These are phyloP conservation scores for Apophysomyces elegans DNA, from an alignment of 371 early-diverging fungal species.

Conservation along the genomic window DNA sequence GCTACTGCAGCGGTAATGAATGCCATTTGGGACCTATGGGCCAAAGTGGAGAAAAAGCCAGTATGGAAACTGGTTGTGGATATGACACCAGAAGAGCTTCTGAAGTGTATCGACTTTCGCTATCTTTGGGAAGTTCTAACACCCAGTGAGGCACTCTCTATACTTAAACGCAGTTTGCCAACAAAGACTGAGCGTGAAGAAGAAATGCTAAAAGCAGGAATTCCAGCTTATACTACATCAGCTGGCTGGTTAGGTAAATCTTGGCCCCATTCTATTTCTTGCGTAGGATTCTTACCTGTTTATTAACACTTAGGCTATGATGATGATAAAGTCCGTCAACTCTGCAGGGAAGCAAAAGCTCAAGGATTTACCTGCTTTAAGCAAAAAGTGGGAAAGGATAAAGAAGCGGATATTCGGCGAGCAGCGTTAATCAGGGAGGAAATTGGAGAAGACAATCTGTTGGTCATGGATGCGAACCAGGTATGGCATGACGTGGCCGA, in stretches of 20 bases:
- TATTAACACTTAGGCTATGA: slow-evolving; percentile 38
- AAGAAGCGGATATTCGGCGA: slow-evolving; percentile 49
- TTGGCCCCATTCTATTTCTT: neutral
- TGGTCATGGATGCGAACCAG: slow-evolving; percentile 66
- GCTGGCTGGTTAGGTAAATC: slow-evolving; percentile 57
- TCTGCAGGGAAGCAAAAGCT: slow-evolving; percentile 47
- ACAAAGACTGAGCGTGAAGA: slow-evolving; percentile 42
- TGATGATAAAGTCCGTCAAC: slow-evolving; percentile 50
- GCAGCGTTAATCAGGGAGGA: slow-evolving; percentile 56
- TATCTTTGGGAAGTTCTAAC: slow-evolving; percentile 63
- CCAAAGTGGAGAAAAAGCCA: slow-evolving; percentile 56
- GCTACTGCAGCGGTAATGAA: slow-evolving; percentile 61
- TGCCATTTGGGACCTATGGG: slow-evolving; percentile 63
- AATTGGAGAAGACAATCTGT: slow-evolving; percentile 49
- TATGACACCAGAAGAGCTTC: slow-evolving; percentile 56
- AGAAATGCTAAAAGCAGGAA: slow-evolving; percentile 45
- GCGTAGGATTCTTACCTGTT: neutral
- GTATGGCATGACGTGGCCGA: slow-evolving; percentile 58
- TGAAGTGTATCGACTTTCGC: slow-evolving; percentile 56
- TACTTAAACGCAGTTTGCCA: slow-evolving; percentile 36
- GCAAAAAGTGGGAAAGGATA: slow-evolving; percentile 58
- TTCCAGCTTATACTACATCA: slow-evolving; percentile 56
- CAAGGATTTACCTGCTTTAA: slow-evolving; percentile 54
- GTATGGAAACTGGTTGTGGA: slow-evolving; percentile 58
- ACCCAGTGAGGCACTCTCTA: slow-evolving; percentile 51